Conservation (phyloP, 2,329 filamentous ascomycete species). For the Arthrobotrys sphaeroides region DNA sequence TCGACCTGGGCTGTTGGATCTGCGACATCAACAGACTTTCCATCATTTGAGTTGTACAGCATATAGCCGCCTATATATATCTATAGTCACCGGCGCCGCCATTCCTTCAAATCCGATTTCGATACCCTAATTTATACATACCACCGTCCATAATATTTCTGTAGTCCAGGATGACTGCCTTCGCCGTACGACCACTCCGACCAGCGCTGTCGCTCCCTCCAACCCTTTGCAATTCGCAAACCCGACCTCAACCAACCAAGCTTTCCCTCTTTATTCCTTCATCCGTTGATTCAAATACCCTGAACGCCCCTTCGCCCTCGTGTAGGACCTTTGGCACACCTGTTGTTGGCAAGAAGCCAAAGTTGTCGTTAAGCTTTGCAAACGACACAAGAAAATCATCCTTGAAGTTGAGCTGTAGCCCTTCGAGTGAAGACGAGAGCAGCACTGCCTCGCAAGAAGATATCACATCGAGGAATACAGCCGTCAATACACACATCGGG, state of each 20-base stretch:
- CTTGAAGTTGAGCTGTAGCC: slow-evolving; percentile 47
- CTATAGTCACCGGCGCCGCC: slow-evolving; percentile 17
- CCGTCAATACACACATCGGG: slow-evolving; percentile 48
- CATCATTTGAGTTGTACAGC: slow-evolving; percentile 37
- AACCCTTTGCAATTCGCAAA: slow-evolving; percentile 46
- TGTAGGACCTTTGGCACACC: slow-evolving; percentile 48
- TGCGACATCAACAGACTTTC: slow-evolving; percentile 50
- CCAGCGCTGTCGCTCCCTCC: slow-evolving; percentile 50
- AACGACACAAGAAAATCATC: slow-evolving; percentile 34
- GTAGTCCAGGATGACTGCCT: slow-evolving; percentile 54
- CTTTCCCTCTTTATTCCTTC: slow-evolving; percentile 52
- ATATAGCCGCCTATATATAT: slow-evolving; percentile 33
- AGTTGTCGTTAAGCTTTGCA: slow-evolving; percentile 49
- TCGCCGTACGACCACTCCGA: slow-evolving; percentile 52
- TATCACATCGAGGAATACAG: slow-evolving; percentile 48
- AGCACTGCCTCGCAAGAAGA: slow-evolving; percentile 45
- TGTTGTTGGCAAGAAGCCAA: slow-evolving; percentile 37
- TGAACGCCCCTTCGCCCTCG: slow-evolving; percentile 37
- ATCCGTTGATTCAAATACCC: slow-evolving; percentile 11
- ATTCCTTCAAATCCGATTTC: slow-evolving; percentile 17
- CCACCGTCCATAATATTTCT: slow-evolving; percentile 6
- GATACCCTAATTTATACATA: background rate
- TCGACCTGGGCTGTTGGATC: slow-evolving; percentile 50
- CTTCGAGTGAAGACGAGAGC: slow-evolving; percentile 40
- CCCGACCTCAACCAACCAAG: slow-evolving; percentile 32